Conservation (phyloP, 345 rosid species). For the Populus nigra region DNA sequence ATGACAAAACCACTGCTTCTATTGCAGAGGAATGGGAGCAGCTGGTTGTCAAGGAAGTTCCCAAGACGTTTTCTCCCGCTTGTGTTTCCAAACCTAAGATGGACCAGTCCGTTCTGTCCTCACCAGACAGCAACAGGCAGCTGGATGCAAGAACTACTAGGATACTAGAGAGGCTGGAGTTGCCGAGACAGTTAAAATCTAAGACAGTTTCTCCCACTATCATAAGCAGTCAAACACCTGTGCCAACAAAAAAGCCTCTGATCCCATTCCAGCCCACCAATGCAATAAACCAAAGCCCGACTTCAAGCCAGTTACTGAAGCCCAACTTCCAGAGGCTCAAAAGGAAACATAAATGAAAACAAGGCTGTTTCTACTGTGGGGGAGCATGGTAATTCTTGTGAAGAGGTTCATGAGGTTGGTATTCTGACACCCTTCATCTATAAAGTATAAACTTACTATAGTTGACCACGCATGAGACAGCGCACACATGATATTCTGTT, state of each 20-base stretch:
- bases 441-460: background rate
- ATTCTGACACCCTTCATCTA: background rate
- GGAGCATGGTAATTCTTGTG: background rate
- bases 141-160: slow-evolving; percentile 60
- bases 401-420: slow-evolving; percentile 2
- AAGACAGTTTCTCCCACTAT: slow-evolving; percentile 46
- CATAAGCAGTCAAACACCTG: slow-evolving; percentile 26
- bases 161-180: slow-evolving; percentile 84
- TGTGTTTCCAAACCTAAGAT: slow-evolving; percentile 38
- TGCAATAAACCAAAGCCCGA: slow-evolving; percentile 31
- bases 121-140: slow-evolving; percentile 45
- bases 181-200: slow-evolving; percentile 57
- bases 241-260: slow-evolving; percentile 48
- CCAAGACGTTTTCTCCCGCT: slow-evolving; percentile 42
- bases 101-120: slow-evolving; percentile 31
- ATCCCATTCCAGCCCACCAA: slow-evolving; percentile 50
- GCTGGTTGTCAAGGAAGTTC: slow-evolving; percentile 57
- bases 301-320: slow-evolving; percentile 69
- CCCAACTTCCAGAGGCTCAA: slow-evolving; percentile 71
- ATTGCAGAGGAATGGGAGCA: slow-evolving; percentile 89
- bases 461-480: too few relatives aligned
- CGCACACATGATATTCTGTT: too few relatives aligned
- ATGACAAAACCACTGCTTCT: slow-evolving; percentile 38
- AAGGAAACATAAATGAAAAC: slow-evolving; percentile 44
- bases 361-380: background rate